Conservation (phyloP, 306 rosid genomes). For the Boehmeria nivea region DNA sequence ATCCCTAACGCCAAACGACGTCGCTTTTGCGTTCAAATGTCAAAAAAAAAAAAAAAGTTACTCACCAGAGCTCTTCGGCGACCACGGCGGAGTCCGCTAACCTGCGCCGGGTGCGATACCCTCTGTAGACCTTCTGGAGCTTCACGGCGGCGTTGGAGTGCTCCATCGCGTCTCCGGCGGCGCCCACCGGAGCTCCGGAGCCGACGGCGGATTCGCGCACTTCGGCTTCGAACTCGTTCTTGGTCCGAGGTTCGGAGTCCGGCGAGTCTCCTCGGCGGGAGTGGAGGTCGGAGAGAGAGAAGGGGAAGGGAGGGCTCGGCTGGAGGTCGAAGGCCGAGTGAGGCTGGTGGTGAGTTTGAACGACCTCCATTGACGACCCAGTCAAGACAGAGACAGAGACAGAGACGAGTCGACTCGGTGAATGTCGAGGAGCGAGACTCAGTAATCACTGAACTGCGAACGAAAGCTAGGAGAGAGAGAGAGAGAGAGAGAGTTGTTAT, state of each 20-base stretch:
- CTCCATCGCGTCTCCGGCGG: background rate
- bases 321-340: conserved; percentile 25
- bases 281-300: conserved; percentile 6
- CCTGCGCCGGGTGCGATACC: conserved; percentile 87
- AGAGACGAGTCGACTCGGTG: too few species aligned
- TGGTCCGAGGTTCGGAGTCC: too few species aligned
- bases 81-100: conserved; percentile 92
- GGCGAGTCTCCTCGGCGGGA: conserved; percentile 11
- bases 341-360: conserved; percentile 29
- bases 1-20: background rate
- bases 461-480: too few species aligned
- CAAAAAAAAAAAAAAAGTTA: background rate
- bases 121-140: conserved; percentile 72
- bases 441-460: too few species aligned
- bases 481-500: too few species aligned
- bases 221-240: too few species aligned
- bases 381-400: conserved; percentile 11
- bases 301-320: conserved; percentile 28
- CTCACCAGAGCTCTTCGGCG: conserved; percentile 83
- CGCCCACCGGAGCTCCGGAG: background rate
- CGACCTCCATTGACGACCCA: conserved; percentile 33
- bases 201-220: background rate
- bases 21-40: background rate
- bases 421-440: too few species aligned
- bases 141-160: conserved; percentile 49